These are phyloP conservation scores for Xerocomellus amylosporus DNA, from an alignment of 768 basidiomycete species.

Conservation along the genomic window DNA sequence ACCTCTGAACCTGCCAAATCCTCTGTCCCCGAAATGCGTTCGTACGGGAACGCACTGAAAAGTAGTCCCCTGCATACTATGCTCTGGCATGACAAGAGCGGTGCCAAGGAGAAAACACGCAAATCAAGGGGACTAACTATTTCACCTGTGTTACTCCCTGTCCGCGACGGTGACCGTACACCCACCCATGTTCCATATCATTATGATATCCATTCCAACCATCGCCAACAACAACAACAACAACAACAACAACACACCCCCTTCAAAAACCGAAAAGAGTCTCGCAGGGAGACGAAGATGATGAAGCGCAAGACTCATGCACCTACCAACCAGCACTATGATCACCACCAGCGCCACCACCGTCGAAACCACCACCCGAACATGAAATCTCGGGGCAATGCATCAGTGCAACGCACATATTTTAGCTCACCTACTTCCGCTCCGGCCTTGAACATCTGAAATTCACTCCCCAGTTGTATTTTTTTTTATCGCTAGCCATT, in stretches of 20 bases:
- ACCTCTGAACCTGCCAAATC: conserved; percentile 25
- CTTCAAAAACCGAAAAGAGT: conserved; percentile 61
- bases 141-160: conserved; percentile 52
- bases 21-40: conserved; percentile 16
- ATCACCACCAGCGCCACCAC: conserved; percentile 48
- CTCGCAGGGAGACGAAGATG: conserved; percentile 64
- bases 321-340: conserved; percentile 36
- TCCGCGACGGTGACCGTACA: conserved; percentile 55
- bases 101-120: conserved; percentile 20
- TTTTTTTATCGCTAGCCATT: conserved; percentile 12
- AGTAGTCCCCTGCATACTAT: conserved; percentile 55
- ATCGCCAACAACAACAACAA: conserved; percentile 30
- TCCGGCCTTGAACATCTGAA: conserved; percentile 30
- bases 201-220: conserved; percentile 36
- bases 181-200: conserved; percentile 41
- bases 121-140: conserved; percentile 37
- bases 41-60: conserved; percentile 45
- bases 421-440: conserved; percentile 35
- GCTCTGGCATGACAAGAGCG: conserved; percentile 44
- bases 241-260: conserved; percentile 32
- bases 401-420: conserved; percentile 51
- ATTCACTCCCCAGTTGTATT: conserved; percentile 21
- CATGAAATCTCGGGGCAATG: conserved; percentile 53
- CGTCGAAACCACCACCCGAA: conserved; percentile 64
- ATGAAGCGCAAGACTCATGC: conserved; percentile 57